Evolutionary conservation across 768 basidiomycete species (phyloP).

Genomic region (Pulveroboletus sp.): DNA sequence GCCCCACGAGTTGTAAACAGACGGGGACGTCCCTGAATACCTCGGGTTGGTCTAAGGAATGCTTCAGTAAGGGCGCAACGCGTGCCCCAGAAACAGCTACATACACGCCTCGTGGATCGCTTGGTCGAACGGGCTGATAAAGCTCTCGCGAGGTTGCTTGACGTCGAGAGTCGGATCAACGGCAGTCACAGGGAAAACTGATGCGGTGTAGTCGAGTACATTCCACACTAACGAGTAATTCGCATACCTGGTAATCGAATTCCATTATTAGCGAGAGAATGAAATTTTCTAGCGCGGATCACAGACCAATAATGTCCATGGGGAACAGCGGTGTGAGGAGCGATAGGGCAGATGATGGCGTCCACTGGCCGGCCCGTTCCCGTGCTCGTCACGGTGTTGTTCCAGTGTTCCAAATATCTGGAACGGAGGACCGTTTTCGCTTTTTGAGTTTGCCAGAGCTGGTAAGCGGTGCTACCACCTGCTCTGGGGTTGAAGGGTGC

Average conservation of each 20-base stretch:
- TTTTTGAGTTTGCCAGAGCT: conserved; percentile 66
- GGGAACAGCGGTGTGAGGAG: conserved; percentile 56
- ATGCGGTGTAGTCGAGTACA: conserved; percentile 57
- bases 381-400: conserved; percentile 44
- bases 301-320: conserved; percentile 57
- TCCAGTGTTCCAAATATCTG: conserved; percentile 61
- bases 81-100: conserved; percentile 16
- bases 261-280: neutral
- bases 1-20: conserved; percentile 60
- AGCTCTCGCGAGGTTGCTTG: conserved; percentile 41
- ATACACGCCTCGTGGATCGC: conserved; percentile 49
- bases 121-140: conserved; percentile 46
- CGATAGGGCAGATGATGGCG: conserved; percentile 63
- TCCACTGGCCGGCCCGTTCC: conserved; percentile 72
- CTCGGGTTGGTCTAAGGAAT: conserved; percentile 49
- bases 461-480: conserved; percentile 43
- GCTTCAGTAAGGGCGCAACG: neutral
- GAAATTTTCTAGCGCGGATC: conserved; percentile 10
- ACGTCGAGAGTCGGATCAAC: conserved; percentile 54
- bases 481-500: conserved; percentile 26
- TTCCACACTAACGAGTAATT: conserved; percentile 66
- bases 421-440: conserved; percentile 42
- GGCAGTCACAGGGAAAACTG: conserved; percentile 58
- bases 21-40: conserved; percentile 56
- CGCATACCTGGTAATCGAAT: conserved; percentile 32